phyloP scores from a whole-genome alignment of 2,329 filamentous ascomycete genomes.

The Sporothrix brasiliensis region DNA sequence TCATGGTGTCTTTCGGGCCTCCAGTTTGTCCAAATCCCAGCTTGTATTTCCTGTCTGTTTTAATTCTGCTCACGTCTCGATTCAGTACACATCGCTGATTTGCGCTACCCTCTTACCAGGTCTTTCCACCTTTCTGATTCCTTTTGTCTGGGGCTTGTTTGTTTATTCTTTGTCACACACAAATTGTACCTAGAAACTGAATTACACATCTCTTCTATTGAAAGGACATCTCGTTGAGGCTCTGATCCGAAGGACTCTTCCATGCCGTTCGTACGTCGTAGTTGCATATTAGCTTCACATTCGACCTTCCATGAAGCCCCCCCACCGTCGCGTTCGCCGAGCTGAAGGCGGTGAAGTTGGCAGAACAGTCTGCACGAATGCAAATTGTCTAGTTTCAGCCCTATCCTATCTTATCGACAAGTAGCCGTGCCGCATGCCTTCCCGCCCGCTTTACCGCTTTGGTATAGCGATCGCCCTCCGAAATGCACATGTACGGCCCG shows the following conservation, averaged over 20 bases:
- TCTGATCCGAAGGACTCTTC: background rate
- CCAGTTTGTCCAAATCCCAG: no score
- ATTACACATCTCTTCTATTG: background rate
- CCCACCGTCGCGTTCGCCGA: background rate
- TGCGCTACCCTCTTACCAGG: background rate
- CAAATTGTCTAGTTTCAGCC: constrained; percentile 13
- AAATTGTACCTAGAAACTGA: background rate
- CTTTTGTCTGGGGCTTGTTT: background rate
- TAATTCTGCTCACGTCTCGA: background rate
- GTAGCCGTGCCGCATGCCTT: constrained; percentile 21
- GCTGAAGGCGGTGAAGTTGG: constrained; percentile 27
- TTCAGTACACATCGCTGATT: background rate
- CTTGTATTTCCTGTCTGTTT: background rate
- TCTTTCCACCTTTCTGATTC: background rate
- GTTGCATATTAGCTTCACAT: background rate
- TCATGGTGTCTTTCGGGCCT: background rate
- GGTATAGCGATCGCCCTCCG: constrained; percentile 2
- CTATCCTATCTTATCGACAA: constrained; percentile 23
- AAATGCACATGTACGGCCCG: background rate
- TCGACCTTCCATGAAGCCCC: background rate
- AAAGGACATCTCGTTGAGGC: no score
- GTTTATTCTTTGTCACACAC: background rate
- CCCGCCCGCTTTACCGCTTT: constrained; percentile 26
- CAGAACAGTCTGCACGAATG: constrained; percentile 27
- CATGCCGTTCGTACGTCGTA: background rate